phyloP scores from a whole-genome alignment of 2,329 filamentous ascomycete genomes.

The Alternaria solani region DNA sequence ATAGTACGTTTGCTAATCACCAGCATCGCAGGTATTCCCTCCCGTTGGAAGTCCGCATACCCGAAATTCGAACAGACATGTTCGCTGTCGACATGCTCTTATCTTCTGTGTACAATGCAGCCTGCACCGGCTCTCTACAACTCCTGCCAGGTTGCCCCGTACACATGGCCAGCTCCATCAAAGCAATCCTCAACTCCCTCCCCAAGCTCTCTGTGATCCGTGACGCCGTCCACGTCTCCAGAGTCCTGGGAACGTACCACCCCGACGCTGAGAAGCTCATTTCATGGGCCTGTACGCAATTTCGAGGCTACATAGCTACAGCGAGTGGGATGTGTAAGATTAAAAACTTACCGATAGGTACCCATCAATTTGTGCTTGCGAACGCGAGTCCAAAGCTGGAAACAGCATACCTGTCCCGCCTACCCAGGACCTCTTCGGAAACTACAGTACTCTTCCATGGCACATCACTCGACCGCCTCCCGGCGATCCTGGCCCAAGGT shows the following conservation, averaged over 20 bases:
- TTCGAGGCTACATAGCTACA: conserved; percentile 40
- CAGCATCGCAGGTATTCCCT: conserved; percentile 10
- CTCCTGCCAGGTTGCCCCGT: conserved; percentile 43
- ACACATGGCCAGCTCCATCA: conserved; percentile 12
- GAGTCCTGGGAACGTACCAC: conserved; percentile 22
- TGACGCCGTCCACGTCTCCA: conserved; percentile 24
- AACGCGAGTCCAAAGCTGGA: conserved; percentile 40
- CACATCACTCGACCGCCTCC: conserved; percentile 44
- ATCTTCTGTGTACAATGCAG: conserved; percentile 37
- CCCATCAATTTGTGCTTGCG: conserved; percentile 46
- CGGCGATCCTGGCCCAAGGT: conserved; percentile 42
- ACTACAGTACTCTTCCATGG: conserved; percentile 46
- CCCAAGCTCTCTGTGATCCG: conserved; percentile 35
- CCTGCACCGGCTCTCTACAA: conserved; percentile 25
- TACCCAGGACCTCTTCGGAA: conserved; percentile 14
- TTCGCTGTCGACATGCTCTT: conserved; percentile 43
- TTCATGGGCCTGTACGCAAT: conserved; percentile 41
- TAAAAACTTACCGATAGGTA: conserved; percentile 36
- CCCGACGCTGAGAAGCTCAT: conserved; percentile 36
- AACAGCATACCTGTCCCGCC: conserved; percentile 23
- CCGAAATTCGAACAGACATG: conserved; percentile 41
- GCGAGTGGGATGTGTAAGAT: conserved; percentile 37
- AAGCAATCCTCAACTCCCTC: conserved; percentile 35
- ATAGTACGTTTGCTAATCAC: not conserved
- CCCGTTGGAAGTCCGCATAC: conserved; percentile 39